Evolutionary conservation across 73 alveolate species (phyloP).

Genomic region (Stentor coeruleus): DNA sequence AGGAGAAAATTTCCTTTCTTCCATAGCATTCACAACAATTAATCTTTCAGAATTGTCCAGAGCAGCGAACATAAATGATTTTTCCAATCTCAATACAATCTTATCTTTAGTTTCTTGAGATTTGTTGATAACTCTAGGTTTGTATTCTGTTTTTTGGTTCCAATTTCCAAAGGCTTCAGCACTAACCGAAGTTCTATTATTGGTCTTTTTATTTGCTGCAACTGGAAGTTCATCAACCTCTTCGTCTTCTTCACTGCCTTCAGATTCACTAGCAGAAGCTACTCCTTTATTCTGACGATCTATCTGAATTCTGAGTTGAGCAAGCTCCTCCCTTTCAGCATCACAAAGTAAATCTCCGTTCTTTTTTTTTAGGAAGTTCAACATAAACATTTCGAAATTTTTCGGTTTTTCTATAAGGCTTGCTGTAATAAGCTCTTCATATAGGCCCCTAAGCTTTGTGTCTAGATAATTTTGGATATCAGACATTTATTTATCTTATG

Average conservation of each 20-base stretch:
- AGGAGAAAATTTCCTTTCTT: constrained; percentile 37
- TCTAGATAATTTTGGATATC: not conserved
- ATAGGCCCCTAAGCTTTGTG: not conserved
- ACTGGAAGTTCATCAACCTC: constrained; percentile 8
- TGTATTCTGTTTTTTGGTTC: constrained; percentile 81
- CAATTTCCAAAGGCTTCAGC: constrained; percentile 96
- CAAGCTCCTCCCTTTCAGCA: not conserved
- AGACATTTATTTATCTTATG: not conserved
- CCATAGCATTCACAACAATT: constrained; percentile 63
- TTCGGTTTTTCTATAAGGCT: constrained; percentile 10
- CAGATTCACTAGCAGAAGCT: not conserved
- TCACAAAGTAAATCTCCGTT: not conserved
- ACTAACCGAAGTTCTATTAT: constrained; percentile 65
- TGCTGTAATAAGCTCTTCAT: not conserved
- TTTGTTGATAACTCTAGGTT: constrained; percentile 80
- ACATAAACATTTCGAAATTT: not conserved
- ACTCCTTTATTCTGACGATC: not conserved
- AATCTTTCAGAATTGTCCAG: constrained; percentile 63
- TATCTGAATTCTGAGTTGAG: not conserved
- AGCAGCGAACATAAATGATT: constrained; percentile 57
- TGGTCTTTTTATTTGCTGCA: constrained; percentile 2
- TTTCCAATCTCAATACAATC: constrained; percentile 44
- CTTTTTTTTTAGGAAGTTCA: not conserved
- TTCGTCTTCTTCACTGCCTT: not conserved
- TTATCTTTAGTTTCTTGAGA: constrained; percentile 63